These are phyloP conservation scores for Pythium scleroteichum DNA, from an alignment of 352 stramenopile species.

Conservation along the genomic window DNA sequence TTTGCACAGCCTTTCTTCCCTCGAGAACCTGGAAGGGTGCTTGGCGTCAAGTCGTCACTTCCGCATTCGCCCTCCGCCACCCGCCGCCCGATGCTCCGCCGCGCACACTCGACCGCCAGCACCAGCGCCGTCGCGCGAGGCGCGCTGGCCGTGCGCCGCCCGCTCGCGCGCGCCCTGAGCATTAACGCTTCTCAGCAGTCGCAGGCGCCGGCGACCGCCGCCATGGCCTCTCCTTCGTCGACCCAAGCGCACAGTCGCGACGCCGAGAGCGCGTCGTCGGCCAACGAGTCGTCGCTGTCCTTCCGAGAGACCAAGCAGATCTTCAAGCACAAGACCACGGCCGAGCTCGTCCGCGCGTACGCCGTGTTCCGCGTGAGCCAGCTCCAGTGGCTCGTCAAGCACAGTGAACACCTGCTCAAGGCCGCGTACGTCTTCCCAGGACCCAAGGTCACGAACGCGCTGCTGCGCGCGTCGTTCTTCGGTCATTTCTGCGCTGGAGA, in stretches of 20 bases:
- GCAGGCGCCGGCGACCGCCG: constrained; percentile 20
- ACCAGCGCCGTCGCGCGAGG: constrained; percentile 9
- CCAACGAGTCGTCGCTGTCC: constrained; percentile 30
- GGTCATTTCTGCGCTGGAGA: constrained; percentile 97
- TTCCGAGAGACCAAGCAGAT: constrained; percentile 85
- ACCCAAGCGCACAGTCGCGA: neutral
- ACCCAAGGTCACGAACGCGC: constrained; percentile 78
- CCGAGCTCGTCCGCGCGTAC: constrained; percentile 87
- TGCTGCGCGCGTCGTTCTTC: constrained; percentile 96
- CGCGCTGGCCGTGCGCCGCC: constrained; percentile 21
- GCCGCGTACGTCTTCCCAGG: constrained; percentile 85
- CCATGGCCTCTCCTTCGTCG: constrained; percentile 21
- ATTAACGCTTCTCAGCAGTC: constrained; percentile 26
- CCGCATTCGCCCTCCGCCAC: constrained; percentile 3
- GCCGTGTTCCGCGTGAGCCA: constrained; percentile 88
- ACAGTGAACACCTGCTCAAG: constrained; percentile 86
- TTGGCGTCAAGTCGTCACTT: constrained; percentile 10
- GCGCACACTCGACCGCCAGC: neutral
- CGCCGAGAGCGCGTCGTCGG: neutral
- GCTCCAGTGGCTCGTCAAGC: constrained; percentile 83
- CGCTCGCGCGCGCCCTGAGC: constrained; percentile 26
- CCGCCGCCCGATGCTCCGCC: constrained; percentile 25
- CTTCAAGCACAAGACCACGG: constrained; percentile 80
- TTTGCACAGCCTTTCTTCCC: constrained; percentile 14
- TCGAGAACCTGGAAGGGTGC: neutral